Percentiles rank a stretch among this genome's conserved stretches.
These are phyloP conservation scores for Anastatica hierochuntica DNA, from an alignment of 345 rosid genomes.

Conservation along the genomic window DNA sequence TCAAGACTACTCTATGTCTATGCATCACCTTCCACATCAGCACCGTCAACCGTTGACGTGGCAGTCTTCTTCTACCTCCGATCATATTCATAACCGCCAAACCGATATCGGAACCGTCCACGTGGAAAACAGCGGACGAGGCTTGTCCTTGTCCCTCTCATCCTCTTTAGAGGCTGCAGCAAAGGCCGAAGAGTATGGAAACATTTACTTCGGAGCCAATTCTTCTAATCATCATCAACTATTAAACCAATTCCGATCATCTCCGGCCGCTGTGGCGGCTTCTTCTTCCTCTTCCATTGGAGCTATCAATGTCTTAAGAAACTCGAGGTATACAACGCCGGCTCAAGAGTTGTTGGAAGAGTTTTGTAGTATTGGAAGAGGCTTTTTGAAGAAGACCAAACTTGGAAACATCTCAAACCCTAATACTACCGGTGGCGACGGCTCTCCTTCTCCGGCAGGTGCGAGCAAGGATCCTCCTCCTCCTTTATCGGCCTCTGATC, in stretches of 20 bases:
- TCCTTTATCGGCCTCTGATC: constrained; percentile 68
- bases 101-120: constrained; percentile 32
- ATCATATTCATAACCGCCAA: constrained; percentile 26
- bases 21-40: constrained; percentile 34
- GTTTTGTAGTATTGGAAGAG: constrained; percentile 89
- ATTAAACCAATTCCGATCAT: constrained; percentile 26
- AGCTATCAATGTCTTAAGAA: constrained; percentile 54
- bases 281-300: constrained; percentile 41
- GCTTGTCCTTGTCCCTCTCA: constrained; percentile 76
- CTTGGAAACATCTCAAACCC: constrained; percentile 48
- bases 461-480: constrained; percentile 39
- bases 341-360: constrained; percentile 89
- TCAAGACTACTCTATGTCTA: constrained; percentile 30
- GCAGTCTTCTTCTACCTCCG: constrained; percentile 33
- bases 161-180: constrained; percentile 74
- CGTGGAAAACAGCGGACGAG: constrained; percentile 56
- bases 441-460: constrained; percentile 36
- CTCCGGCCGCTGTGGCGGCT: constrained; percentile 6
- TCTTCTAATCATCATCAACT: constrained; percentile 31
- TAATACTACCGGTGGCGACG: constrained; percentile 38
- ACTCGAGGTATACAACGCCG: constrained; percentile 62
- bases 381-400: constrained; percentile 54
- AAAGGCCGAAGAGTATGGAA: constrained; percentile 69
- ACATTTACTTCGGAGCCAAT: constrained; percentile 18
- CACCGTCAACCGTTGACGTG: constrained; percentile 56